Conservation (phyloP, 805 yeast species). For the Vanderwaltozyma yarrowii region DNA sequence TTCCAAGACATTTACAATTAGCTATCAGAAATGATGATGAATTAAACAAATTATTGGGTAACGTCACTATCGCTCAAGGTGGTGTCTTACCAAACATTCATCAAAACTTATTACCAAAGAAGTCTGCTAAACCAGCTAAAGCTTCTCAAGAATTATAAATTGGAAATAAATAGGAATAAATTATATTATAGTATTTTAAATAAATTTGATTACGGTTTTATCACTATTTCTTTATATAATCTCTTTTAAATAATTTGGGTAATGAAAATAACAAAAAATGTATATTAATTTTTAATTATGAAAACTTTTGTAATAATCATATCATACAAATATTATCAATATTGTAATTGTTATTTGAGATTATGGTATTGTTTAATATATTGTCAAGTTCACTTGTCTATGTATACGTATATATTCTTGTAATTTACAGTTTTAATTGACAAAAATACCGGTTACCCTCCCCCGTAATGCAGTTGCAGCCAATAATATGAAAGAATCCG, state of each 20-base stretch:
- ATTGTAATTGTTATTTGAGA: too few species aligned
- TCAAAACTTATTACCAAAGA: conserved; percentile 82
- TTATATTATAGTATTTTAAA: too few species aligned
- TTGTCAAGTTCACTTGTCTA: too few species aligned
- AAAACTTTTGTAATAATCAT: background rate
- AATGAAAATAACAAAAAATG: background rate
- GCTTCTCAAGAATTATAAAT: conserved; percentile 57
- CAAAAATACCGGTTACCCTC: too few species aligned
- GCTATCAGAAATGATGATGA: conserved; percentile 99
- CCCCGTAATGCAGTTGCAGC: too few species aligned
- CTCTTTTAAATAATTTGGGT: background rate
- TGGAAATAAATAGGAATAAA: background rate
- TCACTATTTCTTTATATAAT: background rate
- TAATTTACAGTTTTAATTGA: too few species aligned
- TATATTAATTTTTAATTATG: background rate
- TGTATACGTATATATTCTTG: too few species aligned
- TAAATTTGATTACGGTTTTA: background rate
- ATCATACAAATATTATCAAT: too few species aligned
- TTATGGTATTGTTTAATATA: too few species aligned
- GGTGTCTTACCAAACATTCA: conserved; percentile 98
- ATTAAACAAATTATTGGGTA: conserved; percentile 83
- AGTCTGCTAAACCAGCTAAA: conserved; percentile 48
- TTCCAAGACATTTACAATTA: conserved; percentile 96
- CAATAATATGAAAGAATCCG: too few species aligned
- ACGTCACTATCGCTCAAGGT: conserved; percentile 97